Percentiles rank a stretch among this genome's conserved stretches.
Evolutionary conservation across 202 grass and related monocot genomes (phyloP).

Genomic region (Zizania palustris): DNA sequence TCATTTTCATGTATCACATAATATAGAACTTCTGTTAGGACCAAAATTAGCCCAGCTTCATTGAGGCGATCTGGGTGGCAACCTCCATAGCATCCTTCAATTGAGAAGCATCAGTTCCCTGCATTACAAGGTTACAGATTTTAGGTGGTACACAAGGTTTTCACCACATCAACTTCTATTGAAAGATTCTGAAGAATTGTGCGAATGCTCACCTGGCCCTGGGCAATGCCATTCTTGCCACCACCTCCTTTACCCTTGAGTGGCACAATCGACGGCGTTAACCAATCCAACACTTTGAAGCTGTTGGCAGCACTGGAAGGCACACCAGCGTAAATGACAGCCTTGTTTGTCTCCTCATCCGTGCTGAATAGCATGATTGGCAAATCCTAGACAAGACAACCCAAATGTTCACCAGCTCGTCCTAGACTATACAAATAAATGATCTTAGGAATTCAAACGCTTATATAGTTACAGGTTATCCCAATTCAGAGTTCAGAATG

Average conservation of each 20-base stretch:
- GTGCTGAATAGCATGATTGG: slow-evolving; percentile 95
- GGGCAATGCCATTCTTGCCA: slow-evolving; percentile 87
- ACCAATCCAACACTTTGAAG: slow-evolving; percentile 84
- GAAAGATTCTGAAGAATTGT: not conserved
- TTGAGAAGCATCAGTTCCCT: slow-evolving; percentile 82
- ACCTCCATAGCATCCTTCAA: slow-evolving; percentile 84
- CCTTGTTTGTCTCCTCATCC: slow-evolving; percentile 78
- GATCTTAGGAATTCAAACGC: not conserved
- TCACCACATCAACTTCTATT: not conserved
- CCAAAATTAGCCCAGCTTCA: slow-evolving; percentile 67
- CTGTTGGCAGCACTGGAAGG: slow-evolving; percentile 53
- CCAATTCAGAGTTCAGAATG: not conserved
- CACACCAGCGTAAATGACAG: slow-evolving; percentile 83
- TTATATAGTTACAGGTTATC: not conserved
- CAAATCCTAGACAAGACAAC: slow-evolving; percentile 54
- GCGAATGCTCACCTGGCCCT: slow-evolving; percentile 72
- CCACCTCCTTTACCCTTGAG: slow-evolving; percentile 91
- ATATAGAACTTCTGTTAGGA: not conserved
- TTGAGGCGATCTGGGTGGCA: slow-evolving; percentile 70
- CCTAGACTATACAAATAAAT: slow-evolving; percentile 19
- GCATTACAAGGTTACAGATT: slow-evolving; percentile 35
- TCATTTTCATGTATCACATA: not conserved
- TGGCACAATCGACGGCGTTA: slow-evolving; percentile 68
- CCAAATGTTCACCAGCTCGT: slow-evolving; percentile 7
- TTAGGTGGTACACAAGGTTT: not conserved